Conservation (phyloP, 768 basidiomycete species). For the Steccherinum ochraceum region DNA sequence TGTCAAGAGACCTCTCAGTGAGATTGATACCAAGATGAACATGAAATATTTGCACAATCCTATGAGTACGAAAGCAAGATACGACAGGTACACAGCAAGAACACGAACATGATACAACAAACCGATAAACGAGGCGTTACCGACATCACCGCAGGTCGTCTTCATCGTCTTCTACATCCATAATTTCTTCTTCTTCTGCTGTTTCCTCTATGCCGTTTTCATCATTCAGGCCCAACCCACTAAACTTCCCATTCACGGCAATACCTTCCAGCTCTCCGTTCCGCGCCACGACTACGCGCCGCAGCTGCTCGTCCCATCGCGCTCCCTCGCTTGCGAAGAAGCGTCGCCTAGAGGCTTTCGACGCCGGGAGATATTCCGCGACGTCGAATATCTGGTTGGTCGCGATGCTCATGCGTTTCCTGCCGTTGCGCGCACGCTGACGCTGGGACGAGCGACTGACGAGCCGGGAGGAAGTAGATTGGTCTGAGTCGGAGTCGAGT, state of each 20-base stretch:
- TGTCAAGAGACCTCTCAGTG: no score
- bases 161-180: slow-evolving; percentile 14
- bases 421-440: slow-evolving; percentile 20
- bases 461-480: slow-evolving; percentile 31
- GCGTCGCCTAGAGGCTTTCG: slow-evolving; percentile 30
- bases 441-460: slow-evolving; percentile 18
- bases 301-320: slow-evolving; percentile 27
- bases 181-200: slow-evolving; percentile 13
- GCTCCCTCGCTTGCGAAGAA: slow-evolving; percentile 49
- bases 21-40: no score
- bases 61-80: no score
- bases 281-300: slow-evolving; percentile 10
- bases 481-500: slow-evolving; percentile 29
- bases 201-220: slow-evolving; percentile 10
- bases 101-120: no score
- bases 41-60: no score
- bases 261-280: neutral
- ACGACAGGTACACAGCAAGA: no score
- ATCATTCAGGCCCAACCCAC: slow-evolving; percentile 11
- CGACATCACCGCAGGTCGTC: no score
- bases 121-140: no score
- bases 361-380: slow-evolving; percentile 18
- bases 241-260: slow-evolving; percentile 5
- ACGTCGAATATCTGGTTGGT: slow-evolving; percentile 55
- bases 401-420: slow-evolving; percentile 63